phyloP scores from a whole-genome alignment of 2,329 filamentous ascomycete genomes.

The Laburnicola sp. region DNA sequence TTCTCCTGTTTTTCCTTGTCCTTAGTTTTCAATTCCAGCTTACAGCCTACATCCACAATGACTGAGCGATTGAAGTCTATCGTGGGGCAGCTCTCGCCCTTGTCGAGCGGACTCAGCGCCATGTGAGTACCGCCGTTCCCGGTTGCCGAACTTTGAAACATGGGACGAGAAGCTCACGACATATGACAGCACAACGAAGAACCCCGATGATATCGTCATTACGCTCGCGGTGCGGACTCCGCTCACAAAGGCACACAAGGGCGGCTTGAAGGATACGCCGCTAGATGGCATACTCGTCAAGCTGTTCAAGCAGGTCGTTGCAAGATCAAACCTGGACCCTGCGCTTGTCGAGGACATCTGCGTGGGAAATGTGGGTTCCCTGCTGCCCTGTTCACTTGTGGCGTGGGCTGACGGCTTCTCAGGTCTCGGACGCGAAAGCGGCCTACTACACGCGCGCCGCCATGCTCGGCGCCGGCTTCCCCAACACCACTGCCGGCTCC shows the following conservation, averaged over 20 bases:
- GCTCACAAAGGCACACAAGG: conserved; percentile 84
- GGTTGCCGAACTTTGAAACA: background rate
- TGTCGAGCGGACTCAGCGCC: conserved; percentile 68
- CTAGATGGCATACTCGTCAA: conserved; percentile 86
- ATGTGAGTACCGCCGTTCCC: conserved; percentile 64
- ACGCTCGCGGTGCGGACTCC: conserved; percentile 90
- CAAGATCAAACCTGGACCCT: conserved; percentile 77
- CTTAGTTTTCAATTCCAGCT: conserved; percentile 5
- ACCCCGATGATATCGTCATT: conserved; percentile 94
- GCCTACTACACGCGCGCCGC: conserved; percentile 91
- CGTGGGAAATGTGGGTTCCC: conserved; percentile 75
- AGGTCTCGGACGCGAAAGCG: conserved; percentile 83
- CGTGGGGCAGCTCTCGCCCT: conserved; percentile 80
- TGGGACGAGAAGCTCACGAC: conserved; percentile 6
- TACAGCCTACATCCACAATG: conserved; percentile 28
- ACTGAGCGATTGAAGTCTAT: conserved; percentile 85
- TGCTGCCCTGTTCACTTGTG: too few species aligned
- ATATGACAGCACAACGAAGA: conserved; percentile 74
- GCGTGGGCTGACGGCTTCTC: background rate
- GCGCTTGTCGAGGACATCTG: conserved; percentile 85
- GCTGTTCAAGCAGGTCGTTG: conserved; percentile 67
- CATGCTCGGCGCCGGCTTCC: conserved; percentile 86
- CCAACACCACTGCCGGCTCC: conserved; percentile 80
- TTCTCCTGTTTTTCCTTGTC: background rate
- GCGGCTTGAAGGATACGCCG: conserved; percentile 90